phyloP scores from a whole-genome alignment of 1,284 basidiomycete genomes.

The Ceratobasidium sp. region DNA sequence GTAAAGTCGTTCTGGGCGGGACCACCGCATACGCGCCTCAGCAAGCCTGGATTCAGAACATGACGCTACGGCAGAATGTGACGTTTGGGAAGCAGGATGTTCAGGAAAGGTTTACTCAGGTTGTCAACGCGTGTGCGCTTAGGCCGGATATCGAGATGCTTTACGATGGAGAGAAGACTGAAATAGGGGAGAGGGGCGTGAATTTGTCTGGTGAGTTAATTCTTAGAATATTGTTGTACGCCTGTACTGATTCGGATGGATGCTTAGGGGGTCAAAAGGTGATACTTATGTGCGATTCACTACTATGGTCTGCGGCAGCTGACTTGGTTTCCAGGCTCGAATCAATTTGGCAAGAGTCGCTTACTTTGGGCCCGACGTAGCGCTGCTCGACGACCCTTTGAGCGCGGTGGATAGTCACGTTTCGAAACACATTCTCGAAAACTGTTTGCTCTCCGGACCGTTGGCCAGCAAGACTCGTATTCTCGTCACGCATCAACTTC shows the following conservation, averaged over 20 bases:
- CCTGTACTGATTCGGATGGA: no score
- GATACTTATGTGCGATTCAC: no score
- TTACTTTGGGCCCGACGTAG: slow-evolving; percentile 57
- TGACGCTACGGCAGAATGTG: slow-evolving; percentile 78
- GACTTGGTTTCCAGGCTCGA: slow-evolving; percentile 48
- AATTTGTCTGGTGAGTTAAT: not conserved
- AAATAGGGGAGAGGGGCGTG: slow-evolving; percentile 73
- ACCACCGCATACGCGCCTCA: slow-evolving; percentile 87
- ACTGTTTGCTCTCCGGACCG: slow-evolving; percentile 72
- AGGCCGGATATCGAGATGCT: slow-evolving; percentile 78
- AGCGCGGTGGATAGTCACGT: slow-evolving; percentile 80
- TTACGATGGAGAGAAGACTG: slow-evolving; percentile 81
- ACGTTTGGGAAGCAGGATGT: slow-evolving; percentile 79
- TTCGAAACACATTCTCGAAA: slow-evolving; percentile 72
- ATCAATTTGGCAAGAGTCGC: slow-evolving; percentile 52
- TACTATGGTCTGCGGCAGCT: not conserved
- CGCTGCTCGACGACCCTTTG: slow-evolving; percentile 77
- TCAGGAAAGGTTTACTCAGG: slow-evolving; percentile 72
- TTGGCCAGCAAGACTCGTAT: slow-evolving; percentile 62
- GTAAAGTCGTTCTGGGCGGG: slow-evolving; percentile 74
- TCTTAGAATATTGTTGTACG: no score
- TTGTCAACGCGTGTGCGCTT: slow-evolving; percentile 65
- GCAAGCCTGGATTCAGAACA: slow-evolving; percentile 91
- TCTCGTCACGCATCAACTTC: slow-evolving; percentile 85
- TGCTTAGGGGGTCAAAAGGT: no score